These are phyloP conservation scores for Leishmania lainsoni DNA, from an alignment of 208 protist species.

Conservation along the genomic window DNA sequence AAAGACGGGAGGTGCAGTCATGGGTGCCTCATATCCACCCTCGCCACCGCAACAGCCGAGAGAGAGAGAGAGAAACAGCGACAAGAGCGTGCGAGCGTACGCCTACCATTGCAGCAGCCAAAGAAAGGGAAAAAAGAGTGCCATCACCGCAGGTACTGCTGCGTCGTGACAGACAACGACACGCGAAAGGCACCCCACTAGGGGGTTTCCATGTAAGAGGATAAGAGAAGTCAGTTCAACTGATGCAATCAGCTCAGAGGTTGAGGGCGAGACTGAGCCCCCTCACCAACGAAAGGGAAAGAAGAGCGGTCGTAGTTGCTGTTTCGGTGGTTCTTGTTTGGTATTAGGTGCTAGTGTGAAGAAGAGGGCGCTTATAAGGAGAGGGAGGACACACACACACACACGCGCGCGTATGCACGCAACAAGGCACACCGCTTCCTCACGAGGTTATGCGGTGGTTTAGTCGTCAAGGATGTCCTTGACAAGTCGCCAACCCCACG, in stretches of 20 bases:
- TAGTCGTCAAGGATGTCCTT: conserved; percentile 79
- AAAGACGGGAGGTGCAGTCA: neutral
- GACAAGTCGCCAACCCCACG: conserved; percentile 82
- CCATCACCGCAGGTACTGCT: neutral
- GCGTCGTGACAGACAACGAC: neutral
- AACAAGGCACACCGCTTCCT: neutral
- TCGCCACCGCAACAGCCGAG: neutral
- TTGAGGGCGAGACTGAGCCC: neutral
- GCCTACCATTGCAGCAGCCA: neutral
- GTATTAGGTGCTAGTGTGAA: neutral
- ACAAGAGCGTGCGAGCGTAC: neutral
- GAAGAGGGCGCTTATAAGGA: neutral
- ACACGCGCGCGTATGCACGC: neutral
- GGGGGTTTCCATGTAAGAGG: neutral
- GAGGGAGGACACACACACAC: neutral
- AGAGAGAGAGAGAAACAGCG: neutral
- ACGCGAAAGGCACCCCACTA: neutral
- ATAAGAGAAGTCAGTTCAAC: neutral
- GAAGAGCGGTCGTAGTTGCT: neutral
- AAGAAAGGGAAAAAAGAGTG: neutral
- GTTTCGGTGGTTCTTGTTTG: neutral
- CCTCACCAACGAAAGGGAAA: neutral
- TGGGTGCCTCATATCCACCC: neutral
- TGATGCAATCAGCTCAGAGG: neutral
- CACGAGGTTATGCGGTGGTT: too few species aligned